Evolutionary conservation across 2,329 filamentous ascomycete genomes (phyloP).

Genomic region (Exophiala aquamarina): DNA sequence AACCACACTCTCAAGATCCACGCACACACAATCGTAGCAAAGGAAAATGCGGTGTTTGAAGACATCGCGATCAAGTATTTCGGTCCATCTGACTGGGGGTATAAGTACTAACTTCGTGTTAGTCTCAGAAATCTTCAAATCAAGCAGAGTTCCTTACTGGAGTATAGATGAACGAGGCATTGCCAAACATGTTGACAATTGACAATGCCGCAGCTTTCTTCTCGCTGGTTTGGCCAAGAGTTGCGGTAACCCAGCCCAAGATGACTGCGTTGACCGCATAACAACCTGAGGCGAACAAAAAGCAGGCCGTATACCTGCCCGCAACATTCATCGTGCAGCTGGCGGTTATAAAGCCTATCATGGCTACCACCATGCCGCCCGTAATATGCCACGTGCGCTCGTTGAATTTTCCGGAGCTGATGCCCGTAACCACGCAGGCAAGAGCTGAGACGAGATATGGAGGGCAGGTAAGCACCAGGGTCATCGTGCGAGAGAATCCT

Average conservation of each 20-base stretch:
- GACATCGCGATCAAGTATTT: conserved; percentile 5
- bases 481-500: conserved; percentile 49
- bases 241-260: conserved; percentile 42
- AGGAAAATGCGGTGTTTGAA: conserved; percentile 2
- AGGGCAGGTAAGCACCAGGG: conserved; percentile 49
- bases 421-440: conserved; percentile 12
- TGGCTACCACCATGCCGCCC: background rate
- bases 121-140: background rate
- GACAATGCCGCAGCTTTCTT: conserved; percentile 44
- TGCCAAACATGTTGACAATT: conserved; percentile 42
- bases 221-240: conserved; percentile 42
- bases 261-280: conserved; percentile 41
- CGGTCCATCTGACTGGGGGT: conserved; percentile 2
- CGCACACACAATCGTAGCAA: conserved; percentile 5
- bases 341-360: conserved; percentile 24
- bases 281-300: conserved; percentile 32
- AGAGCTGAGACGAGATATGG: conserved; percentile 33
- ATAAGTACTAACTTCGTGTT: background rate
- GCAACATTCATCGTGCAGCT: conserved; percentile 31
- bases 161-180: conserved; percentile 22
- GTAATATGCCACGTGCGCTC: conserved; percentile 31
- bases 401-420: conserved; percentile 32
- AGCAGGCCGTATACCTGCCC: conserved; percentile 32
- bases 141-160: background rate
- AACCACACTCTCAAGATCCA: conserved; percentile 6